Base-by-base conservation (phyloP, 2,329 filamentous ascomycete genomes). In the Xylariales sp. region DNA sequence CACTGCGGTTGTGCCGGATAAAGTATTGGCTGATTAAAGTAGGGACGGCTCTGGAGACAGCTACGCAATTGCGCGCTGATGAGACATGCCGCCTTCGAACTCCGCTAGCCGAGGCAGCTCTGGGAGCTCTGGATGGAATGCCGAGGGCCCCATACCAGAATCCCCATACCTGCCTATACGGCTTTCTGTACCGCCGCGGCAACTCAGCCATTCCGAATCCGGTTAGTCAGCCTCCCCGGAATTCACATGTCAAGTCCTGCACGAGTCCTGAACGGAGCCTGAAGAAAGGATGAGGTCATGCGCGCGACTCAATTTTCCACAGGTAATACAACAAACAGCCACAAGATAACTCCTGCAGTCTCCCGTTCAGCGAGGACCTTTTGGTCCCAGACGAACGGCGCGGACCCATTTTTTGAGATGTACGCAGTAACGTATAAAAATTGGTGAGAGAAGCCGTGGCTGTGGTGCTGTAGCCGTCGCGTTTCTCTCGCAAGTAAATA, bases 231-330 rank as follows among this genome's bases (percentile, higher is more conserved):
- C 3, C 10, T 36, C 59, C 65, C 62, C 32, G 36, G 62, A 63
- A n/a, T 75, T 75, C 74, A 75, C 74, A 75, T 75, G 74, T 74
- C 72, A 73, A 69, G 52, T 54, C 30, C 39, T 41, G 36, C 3
- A 41, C 34, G 6, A 36, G 9, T 23, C 23, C 23, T 23, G 23
- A 23, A 23, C 23, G 23, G 23, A 23, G 23, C 23, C 43, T 65
- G 49, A 57, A 55, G 23, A 36, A 66, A 58, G 67, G 64, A 74
- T 75, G 73, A 75, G 71, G 71, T 74, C 73, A 75, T 74, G 66
- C 43, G 71, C 68, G 60, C 66, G 64, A 68, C 66, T 64, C 67
- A 52, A 30, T 36, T 34, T 59, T 60, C 28, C 28, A 45, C 23
- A 23, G 23, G 23, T 23, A 23, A 23, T 23, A 23, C 23, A 23